Evolutionary conservation across 768 basidiomycete genomes (phyloP).

Genomic region (Naganishia friedmannii): DNA sequence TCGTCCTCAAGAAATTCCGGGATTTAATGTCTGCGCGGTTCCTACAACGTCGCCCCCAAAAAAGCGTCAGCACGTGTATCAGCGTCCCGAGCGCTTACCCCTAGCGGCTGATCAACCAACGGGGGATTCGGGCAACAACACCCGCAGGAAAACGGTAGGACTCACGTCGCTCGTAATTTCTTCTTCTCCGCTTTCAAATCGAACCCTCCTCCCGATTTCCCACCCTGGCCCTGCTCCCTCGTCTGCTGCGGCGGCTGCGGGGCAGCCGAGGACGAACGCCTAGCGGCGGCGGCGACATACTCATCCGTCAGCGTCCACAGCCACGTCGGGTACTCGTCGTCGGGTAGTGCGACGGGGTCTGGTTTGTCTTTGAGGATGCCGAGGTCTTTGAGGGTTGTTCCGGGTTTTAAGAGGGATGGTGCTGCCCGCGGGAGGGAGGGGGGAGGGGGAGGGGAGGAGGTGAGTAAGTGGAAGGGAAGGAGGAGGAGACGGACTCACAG

Average conservation of each 20-base stretch:
- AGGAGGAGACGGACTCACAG: constrained; percentile 1
- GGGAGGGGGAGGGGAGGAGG: constrained; percentile 21
- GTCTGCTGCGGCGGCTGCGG: no score
- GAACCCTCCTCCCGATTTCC: constrained; percentile 15
- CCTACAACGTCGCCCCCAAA: constrained; percentile 30
- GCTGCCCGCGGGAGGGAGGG: constrained; percentile 22
- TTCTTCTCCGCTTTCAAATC: constrained; percentile 45
- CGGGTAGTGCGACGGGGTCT: constrained; percentile 70
- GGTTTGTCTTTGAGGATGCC: constrained; percentile 79
- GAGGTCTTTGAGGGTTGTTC: constrained; percentile 73
- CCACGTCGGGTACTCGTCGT: constrained; percentile 85
- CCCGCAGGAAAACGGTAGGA: no score
- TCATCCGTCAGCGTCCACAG: constrained; percentile 70
- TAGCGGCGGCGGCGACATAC: no score
- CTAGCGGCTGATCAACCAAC: no score
- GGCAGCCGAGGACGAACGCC: no score
- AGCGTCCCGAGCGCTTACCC: no score
- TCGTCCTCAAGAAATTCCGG: constrained; percentile 76
- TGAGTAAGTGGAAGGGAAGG: not conserved
- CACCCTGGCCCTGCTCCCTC: not conserved
- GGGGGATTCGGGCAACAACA: no score
- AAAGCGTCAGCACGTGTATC: no score
- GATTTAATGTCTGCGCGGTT: constrained; percentile 69
- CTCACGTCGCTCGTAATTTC: constrained; percentile 44
- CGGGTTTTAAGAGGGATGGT: constrained; percentile 52